Evolutionary conservation across 2,329 filamentous ascomycete species (phyloP).

Genomic region (Alternaria hordeiaustralica): DNA sequence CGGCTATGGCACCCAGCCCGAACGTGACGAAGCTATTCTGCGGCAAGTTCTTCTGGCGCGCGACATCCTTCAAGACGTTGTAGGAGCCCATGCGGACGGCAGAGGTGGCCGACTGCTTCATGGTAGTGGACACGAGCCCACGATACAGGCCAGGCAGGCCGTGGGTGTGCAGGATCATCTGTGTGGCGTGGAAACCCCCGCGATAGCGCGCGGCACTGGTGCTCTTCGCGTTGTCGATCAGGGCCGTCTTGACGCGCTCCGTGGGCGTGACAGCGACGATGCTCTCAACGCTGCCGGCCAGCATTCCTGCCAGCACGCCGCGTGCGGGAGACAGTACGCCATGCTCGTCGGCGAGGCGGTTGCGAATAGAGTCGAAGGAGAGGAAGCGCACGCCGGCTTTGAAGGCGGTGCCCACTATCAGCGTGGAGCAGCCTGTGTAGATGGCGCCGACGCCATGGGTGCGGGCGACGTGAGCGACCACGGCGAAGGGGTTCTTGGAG

Average conservation of each 20-base stretch:
- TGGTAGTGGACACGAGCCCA: constrained; percentile 54
- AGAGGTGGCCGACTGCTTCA: constrained; percentile 58
- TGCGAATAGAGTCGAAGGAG: constrained; percentile 39
- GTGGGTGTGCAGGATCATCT: constrained; percentile 47
- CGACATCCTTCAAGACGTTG: constrained; percentile 54
- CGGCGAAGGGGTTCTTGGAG: constrained; percentile 28
- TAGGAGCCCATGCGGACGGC: constrained; percentile 59
- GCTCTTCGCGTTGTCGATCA: constrained; percentile 43
- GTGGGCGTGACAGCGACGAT: constrained; percentile 41
- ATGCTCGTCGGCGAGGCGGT: constrained; percentile 30
- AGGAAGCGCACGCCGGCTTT: constrained; percentile 43
- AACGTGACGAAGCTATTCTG: constrained; percentile 35
- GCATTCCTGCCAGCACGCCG: constrained; percentile 35
- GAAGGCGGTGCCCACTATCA: constrained; percentile 38
- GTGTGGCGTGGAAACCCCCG: constrained; percentile 23
- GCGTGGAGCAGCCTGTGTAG: constrained; percentile 40
- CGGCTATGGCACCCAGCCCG: constrained; percentile 37
- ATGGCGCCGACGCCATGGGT: constrained; percentile 34
- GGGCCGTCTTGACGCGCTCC: constrained; percentile 39
- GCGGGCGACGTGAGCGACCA: constrained; percentile 25
- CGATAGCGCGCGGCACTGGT: constrained; percentile 25
- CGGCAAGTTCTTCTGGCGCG: constrained; percentile 22
- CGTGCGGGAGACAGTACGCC: constrained; percentile 33
- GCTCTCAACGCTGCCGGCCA: constrained; percentile 37
- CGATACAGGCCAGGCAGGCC: constrained; percentile 55